A percentile compares a stretch with the other conserved stretches of the same genome.
Evolutionary conservation across 2,329 filamentous ascomycete genomes (phyloP).

Genomic region (Aspergillus piperis): DNA sequence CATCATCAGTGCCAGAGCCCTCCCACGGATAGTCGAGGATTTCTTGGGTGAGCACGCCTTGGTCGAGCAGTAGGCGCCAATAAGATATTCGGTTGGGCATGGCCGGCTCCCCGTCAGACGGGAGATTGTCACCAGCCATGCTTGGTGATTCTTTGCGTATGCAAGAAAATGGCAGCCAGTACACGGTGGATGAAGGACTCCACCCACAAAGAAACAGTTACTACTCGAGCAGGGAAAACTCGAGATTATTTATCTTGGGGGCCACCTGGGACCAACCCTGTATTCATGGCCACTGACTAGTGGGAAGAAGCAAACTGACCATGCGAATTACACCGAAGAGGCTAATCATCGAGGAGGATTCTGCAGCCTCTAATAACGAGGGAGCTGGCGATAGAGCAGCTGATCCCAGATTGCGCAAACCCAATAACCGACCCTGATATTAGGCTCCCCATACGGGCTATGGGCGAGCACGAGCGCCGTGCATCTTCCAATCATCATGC

Average conservation of each 20-base stretch:
- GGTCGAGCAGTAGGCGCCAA: slow-evolving; percentile 20
- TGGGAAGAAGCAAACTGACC: background rate
- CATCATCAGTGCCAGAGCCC: slow-evolving; percentile 41
- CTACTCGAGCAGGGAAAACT: background rate
- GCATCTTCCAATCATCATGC: background rate
- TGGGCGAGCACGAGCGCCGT: background rate
- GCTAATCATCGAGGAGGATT: background rate
- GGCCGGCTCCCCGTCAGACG: slow-evolving; percentile 11
- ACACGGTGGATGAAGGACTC: background rate
- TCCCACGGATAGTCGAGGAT: slow-evolving; percentile 30
- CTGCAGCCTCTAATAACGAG: background rate
- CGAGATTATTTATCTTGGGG: background rate
- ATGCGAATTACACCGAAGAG: background rate
- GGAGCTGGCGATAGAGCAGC: background rate
- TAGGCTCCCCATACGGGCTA: background rate
- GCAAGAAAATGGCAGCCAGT: background rate
- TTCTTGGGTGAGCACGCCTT: slow-evolving; percentile 28
- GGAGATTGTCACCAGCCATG: background rate
- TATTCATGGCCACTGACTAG: background rate
- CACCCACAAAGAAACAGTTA: background rate
- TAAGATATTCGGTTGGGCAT: slow-evolving; percentile 17
- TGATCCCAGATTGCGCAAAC: background rate
- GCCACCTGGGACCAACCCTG: background rate
- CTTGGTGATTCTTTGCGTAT: background rate
- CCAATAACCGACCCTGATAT: background rate